phyloP scores from a whole-genome alignment of 2,329 filamentous ascomycete species.

The Aurifilum marmelostoma region DNA sequence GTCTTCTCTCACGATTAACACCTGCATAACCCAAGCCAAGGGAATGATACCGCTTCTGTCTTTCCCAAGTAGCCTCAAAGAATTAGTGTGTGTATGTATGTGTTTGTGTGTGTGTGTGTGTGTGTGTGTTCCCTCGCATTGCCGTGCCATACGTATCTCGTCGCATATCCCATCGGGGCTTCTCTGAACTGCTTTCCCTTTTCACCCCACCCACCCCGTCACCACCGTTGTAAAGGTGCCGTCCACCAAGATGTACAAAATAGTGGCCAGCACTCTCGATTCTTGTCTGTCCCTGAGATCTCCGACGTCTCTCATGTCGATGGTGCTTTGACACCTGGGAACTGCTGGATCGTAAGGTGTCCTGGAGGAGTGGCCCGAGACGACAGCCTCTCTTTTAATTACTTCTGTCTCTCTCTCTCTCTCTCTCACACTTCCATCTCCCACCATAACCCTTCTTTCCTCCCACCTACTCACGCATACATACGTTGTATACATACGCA shows the following conservation, averaged over 20 bases:
- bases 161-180: not conserved
- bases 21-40: not conserved
- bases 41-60: not conserved
- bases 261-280: not conserved
- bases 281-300: not conserved
- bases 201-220: not conserved
- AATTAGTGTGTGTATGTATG: not conserved
- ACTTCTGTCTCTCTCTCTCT: not conserved
- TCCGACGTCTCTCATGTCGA: conserved; percentile 8
- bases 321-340: conserved; percentile 1
- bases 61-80: conserved; percentile 9
- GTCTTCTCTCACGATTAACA: conserved; percentile 2
- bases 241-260: conserved; percentile 14
- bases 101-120: not conserved
- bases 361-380: not conserved
- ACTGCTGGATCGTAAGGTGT: conserved; percentile 9
- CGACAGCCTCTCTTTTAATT: not conserved
- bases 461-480: not conserved
- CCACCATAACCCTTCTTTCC: not conserved
- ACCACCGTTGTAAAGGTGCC: not conserved
- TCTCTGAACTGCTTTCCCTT: not conserved
- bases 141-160: not conserved
- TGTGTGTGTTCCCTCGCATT: not conserved
- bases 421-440: not conserved
- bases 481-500: not conserved